A percentile compares a stretch with the other conserved stretches of the same genome.
Conservation (phyloP, 2,329 filamentous ascomycete species). For the Didymella lethalis region DNA sequence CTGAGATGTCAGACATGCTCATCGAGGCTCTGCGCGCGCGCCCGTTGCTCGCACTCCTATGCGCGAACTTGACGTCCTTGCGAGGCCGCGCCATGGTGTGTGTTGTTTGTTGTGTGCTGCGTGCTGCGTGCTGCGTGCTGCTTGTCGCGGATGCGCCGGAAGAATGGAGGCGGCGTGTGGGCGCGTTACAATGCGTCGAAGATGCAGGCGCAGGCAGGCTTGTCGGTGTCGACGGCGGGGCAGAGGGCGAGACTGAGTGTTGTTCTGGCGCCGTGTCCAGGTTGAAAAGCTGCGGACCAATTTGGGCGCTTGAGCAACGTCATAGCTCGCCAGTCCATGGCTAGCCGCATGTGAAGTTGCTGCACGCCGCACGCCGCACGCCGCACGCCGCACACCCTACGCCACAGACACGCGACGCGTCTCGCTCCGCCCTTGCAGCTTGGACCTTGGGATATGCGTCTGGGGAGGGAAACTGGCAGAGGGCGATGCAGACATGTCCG, state of each 20-base stretch:
- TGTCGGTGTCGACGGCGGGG: slow-evolving; percentile 5
- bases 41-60: slow-evolving; percentile 58
- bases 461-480: slow-evolving; percentile 8
- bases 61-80: slow-evolving; percentile 68
- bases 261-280: slow-evolving; percentile 4
- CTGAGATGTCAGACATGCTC: slow-evolving; percentile 76
- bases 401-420: slow-evolving; percentile 4
- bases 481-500: slow-evolving; percentile 32
- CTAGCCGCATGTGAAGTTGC: slow-evolving; percentile 16
- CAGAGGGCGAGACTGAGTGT: slow-evolving; percentile 5
- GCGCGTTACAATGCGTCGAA: background rate
- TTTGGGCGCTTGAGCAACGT: slow-evolving; percentile 14
- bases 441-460: slow-evolving; percentile 29
- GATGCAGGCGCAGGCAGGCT: background rate
- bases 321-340: slow-evolving; percentile 2
- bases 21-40: slow-evolving; percentile 68
- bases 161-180: background rate
- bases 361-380: slow-evolving; percentile 2
- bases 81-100: slow-evolving; percentile 53
- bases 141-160: background rate
- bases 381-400: background rate
- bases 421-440: slow-evolving; percentile 8
- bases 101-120: background rate
- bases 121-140: background rate
- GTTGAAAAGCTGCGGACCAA: slow-evolving; percentile 20